Conservation (phyloP, 2,329 filamentous ascomycete species). For the Fusarium chuoi region DNA sequence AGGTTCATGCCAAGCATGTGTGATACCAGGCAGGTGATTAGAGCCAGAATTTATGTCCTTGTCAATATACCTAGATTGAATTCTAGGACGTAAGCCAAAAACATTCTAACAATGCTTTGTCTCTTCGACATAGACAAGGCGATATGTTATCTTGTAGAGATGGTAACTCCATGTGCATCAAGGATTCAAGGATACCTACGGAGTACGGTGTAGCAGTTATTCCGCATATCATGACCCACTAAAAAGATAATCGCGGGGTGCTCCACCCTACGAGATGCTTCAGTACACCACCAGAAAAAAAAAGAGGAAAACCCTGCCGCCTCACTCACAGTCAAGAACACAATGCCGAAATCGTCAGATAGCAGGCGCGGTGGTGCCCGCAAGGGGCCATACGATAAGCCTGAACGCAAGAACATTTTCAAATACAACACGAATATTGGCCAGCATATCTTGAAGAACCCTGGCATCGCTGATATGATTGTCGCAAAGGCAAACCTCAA, state of each 20-base stretch:
- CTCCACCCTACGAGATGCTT: background rate
- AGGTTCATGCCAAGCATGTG: background rate
- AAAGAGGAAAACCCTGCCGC: background rate
- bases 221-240: background rate
- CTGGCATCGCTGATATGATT: background rate
- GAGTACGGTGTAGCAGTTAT: background rate
- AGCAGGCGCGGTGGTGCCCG: background rate
- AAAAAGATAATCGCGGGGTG: background rate
- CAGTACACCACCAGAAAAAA: background rate
- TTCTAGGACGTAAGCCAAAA: background rate
- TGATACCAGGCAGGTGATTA: background rate
- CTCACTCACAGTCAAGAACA: background rate
- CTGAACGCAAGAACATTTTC: background rate
- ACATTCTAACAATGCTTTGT: background rate
- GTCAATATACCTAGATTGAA: background rate
- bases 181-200: background rate
- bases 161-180: background rate
- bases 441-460: background rate
- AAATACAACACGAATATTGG: background rate
- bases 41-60: background rate
- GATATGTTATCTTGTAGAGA: background rate
- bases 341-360: background rate
- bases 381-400: background rate
- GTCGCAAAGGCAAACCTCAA: background rate
- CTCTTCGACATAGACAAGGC: background rate